Conservation (phyloP, 108 stramenopile genomes). For the Conticribra weissflogii region DNA sequence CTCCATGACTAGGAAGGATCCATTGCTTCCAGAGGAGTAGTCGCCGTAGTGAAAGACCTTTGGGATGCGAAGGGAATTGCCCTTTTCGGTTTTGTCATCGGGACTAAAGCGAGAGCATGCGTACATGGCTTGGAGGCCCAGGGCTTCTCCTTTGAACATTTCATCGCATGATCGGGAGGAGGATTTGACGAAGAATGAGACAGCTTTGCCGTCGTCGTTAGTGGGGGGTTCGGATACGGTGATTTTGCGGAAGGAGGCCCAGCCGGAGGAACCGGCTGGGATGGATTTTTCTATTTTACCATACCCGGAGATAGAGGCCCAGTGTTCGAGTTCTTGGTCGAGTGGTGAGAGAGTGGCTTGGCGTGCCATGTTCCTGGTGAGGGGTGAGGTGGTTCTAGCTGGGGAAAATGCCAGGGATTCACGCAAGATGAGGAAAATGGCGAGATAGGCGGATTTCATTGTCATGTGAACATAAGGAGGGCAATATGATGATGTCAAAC, state of each 20-base stretch:
- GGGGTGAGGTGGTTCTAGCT: neutral
- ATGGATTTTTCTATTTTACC: constrained; percentile 36
- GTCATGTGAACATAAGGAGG: too few relatives aligned
- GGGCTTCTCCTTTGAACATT: constrained; percentile 63
- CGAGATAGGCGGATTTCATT: too few relatives aligned
- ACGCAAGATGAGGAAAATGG: neutral
- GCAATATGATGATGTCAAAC: too few relatives aligned
- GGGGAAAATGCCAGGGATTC: neutral
- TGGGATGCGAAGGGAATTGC: constrained; percentile 45
- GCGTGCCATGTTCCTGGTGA: neutral
- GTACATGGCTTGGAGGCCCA: constrained; percentile 59
- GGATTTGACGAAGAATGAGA: constrained; percentile 62
- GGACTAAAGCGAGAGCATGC: constrained; percentile 34
- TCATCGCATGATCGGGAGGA: constrained; percentile 33
- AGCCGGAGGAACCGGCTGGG: constrained; percentile 48
- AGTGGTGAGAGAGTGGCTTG: constrained; percentile 34
- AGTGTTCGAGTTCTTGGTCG: constrained; percentile 38
- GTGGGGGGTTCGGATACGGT: constrained; percentile 43
- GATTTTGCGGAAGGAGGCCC: constrained; percentile 60
- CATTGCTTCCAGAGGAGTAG: constrained; percentile 24
- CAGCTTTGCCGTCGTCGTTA: constrained; percentile 1
- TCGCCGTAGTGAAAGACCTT: constrained; percentile 57
- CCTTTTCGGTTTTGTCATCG: neutral
- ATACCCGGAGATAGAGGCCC: constrained; percentile 41
- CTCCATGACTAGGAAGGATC: constrained; percentile 60